Evolutionary conservation across 345 rosid genomes (phyloP).

Genomic region (Eucalyptus paniculata): DNA sequence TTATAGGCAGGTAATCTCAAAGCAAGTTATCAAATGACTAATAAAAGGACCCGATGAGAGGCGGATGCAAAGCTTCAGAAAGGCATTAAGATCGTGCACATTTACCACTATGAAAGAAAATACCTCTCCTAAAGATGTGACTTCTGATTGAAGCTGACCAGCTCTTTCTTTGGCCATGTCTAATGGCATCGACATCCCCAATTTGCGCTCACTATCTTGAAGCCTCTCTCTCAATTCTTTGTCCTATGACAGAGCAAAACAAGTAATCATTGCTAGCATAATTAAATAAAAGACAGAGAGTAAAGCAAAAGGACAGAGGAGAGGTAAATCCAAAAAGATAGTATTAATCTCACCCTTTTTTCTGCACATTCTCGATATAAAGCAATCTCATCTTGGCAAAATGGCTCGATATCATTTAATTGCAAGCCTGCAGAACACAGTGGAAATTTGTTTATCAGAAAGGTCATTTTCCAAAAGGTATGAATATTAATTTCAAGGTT

Average conservation of each 20-base stretch:
- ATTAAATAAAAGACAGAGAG: not conserved
- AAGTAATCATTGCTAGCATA: not conserved
- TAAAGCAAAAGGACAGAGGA: not conserved
- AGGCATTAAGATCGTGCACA: not conserved
- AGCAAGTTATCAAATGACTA: not conserved
- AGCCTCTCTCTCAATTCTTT: conserved; percentile 70
- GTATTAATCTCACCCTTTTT: conserved; percentile 38
- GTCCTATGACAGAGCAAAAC: conserved; percentile 37
- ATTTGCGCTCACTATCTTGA: conserved; percentile 75
- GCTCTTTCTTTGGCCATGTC: conserved; percentile 61
- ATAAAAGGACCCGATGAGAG: not conserved
- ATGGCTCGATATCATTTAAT: conserved; percentile 82
- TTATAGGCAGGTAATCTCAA: not conserved
- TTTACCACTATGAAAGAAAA: not conserved
- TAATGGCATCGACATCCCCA: conserved; percentile 87
- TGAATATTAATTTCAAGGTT: not conserved
- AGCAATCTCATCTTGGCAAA: conserved; percentile 90
- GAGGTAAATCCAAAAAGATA: not conserved
- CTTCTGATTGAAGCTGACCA: conserved; percentile 80
- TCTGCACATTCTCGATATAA: conserved; percentile 72
- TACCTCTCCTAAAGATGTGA: conserved; percentile 85
- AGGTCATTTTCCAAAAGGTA: not conserved
- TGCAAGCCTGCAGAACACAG: conserved; percentile 48
- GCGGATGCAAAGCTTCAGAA: not conserved
- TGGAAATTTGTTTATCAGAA: not conserved